Conservation (phyloP, 2,329 filamentous ascomycete genomes). For the Myriosclerotinia scirpicola region DNA sequence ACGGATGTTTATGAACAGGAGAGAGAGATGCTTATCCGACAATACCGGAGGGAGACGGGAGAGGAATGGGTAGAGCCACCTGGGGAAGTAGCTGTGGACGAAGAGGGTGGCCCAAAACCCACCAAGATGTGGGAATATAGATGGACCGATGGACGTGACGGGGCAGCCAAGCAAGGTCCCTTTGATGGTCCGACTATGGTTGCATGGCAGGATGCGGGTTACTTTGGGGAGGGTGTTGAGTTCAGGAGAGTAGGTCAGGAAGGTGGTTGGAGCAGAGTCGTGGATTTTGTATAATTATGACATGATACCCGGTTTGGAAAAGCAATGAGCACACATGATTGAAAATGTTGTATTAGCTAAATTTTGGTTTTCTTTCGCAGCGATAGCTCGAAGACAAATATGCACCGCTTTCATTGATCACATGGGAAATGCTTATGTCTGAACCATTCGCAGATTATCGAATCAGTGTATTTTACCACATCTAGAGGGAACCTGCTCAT, state of each 20-base stretch:
- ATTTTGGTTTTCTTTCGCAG: neutral
- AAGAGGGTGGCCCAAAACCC: constrained; percentile 30
- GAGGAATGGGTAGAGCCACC: constrained; percentile 72
- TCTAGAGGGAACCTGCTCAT: neutral
- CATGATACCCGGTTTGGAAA: constrained; percentile 18
- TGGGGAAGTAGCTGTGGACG: constrained; percentile 40
- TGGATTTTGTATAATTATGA: constrained; percentile 40
- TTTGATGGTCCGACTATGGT: constrained; percentile 85
- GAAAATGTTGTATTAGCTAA: neutral
- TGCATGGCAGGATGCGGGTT: constrained; percentile 87
- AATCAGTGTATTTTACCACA: neutral
- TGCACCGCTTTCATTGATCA: neutral
- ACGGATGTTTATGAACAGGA: constrained; percentile 91
- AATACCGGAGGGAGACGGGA: constrained; percentile 81
- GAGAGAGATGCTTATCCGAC: constrained; percentile 77
- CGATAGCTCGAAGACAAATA: neutral
- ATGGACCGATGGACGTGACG: constrained; percentile 87
- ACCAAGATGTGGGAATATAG: constrained; percentile 79
- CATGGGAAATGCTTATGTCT: neutral
- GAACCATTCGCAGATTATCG: neutral
- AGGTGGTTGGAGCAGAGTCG: constrained; percentile 41
- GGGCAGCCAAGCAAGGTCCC: constrained; percentile 76
- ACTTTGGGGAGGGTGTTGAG: constrained; percentile 88
- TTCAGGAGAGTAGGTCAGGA: constrained; percentile 62
- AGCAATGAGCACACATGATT: neutral